These are phyloP conservation scores for Aaosphaeria pasadenensis DNA, from an alignment of 2,329 filamentous ascomycete genomes.

Conservation along the genomic window DNA sequence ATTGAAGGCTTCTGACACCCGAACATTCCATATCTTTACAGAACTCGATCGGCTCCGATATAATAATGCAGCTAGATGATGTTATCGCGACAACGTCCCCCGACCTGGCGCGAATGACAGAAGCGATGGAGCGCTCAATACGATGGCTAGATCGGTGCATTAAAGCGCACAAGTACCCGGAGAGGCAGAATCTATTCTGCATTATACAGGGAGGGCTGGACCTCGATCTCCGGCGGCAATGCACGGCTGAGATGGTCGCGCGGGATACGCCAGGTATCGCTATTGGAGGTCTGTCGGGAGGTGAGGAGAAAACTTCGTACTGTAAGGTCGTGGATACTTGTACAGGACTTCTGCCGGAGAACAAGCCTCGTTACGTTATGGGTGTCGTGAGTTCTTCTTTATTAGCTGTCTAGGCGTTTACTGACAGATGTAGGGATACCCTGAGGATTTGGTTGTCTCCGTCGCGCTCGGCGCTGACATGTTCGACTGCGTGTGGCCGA, in stretches of 20 bases:
- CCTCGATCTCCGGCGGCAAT: slow-evolving; percentile 77
- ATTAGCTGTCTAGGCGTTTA: neutral
- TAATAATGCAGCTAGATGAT: slow-evolving; percentile 99
- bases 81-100: slow-evolving; percentile 95
- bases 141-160: slow-evolving; percentile 97
- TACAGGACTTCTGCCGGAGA: slow-evolving; percentile 77
- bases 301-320: slow-evolving; percentile 90
- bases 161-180: slow-evolving; percentile 78
- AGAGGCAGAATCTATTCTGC: slow-evolving; percentile 90
- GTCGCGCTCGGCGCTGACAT: slow-evolving; percentile 95
- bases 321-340: slow-evolving; percentile 88
- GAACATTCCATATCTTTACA: slow-evolving; percentile 96
- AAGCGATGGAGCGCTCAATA: slow-evolving; percentile 92
- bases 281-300: slow-evolving; percentile 90
- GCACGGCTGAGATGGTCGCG: slow-evolving; percentile 81
- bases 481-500: slow-evolving; percentile 99
- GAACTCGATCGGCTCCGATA: slow-evolving; percentile 96
- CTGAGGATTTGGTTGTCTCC: slow-evolving; percentile 91
- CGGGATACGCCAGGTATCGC: slow-evolving; percentile 94
- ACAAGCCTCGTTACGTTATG: slow-evolving; percentile 99
- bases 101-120: slow-evolving; percentile 80
- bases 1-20: slow-evolving; percentile 73
- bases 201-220: slow-evolving; percentile 97
- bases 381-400: slow-evolving; percentile 62
- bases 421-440: slow-evolving; percentile 66